A percentile compares a stretch with the other conserved stretches of the same genome.
Conservation (phyloP, 2,329 filamentous ascomycete species). For the Penicillium sp. region DNA sequence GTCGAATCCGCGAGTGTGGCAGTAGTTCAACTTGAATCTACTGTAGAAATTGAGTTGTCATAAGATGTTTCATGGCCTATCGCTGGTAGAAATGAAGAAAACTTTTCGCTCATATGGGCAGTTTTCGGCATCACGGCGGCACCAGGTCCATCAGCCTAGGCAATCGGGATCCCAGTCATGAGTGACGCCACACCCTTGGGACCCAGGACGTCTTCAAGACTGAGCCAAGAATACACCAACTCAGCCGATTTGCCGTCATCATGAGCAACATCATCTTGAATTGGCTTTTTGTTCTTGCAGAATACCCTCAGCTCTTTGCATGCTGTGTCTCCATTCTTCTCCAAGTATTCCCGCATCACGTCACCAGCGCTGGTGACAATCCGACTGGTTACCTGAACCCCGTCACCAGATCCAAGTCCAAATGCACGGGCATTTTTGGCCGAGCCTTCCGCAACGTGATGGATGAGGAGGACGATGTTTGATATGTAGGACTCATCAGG, state of each 20-base stretch:
- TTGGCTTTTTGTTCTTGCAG: conserved; percentile 26
- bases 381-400: conserved; percentile 29
- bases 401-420: conserved; percentile 27
- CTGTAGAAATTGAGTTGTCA: too few relatives aligned
- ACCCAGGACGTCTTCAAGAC: conserved; percentile 21
- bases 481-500: conserved; percentile 26
- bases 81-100: too few relatives aligned
- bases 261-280: conserved; percentile 17
- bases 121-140: too few relatives aligned
- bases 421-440: conserved; percentile 13
- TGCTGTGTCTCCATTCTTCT: conserved; percentile 27
- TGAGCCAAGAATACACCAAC: too few relatives aligned
- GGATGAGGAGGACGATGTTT: conserved; percentile 26
- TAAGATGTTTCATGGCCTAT: too few relatives aligned
- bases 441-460: conserved; percentile 25
- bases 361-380: conserved; percentile 27
- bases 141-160: conserved; percentile 15
- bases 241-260: conserved; percentile 12
- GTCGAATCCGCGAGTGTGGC: too few relatives aligned
- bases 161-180: conserved; percentile 23
- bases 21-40: too few relatives aligned
- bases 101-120: too few relatives aligned
- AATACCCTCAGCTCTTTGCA: conserved; percentile 29
- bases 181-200: conserved; percentile 20
- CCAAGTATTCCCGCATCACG: conserved; percentile 27